Evolutionary conservation across 2,329 filamentous ascomycete species (phyloP).

Genomic region (Claviceps cyperi): DNA sequence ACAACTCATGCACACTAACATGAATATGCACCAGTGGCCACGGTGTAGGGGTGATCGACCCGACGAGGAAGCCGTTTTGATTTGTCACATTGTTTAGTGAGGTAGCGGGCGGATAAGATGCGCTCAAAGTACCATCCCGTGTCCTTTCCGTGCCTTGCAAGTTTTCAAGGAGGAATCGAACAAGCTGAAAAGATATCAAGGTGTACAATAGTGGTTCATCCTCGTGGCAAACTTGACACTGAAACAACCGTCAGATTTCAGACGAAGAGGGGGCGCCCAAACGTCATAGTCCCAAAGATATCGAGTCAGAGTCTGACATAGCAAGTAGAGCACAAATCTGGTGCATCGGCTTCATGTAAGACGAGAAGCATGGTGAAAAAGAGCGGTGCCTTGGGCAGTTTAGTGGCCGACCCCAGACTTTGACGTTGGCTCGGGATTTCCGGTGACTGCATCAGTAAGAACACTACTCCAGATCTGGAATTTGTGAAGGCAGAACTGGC

Average conservation of each 20-base stretch:
- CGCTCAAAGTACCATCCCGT: background rate
- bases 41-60: background rate
- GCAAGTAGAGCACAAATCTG: background rate
- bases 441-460: background rate
- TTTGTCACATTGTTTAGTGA: slow-evolving; percentile 1
- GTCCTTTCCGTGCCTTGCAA: background rate
- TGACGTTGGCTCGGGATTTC: background rate
- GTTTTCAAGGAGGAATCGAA: background rate
- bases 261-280: background rate
- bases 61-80: slow-evolving; percentile 1
- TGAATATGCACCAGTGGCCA: slow-evolving; percentile 3
- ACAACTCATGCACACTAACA: slow-evolving; percentile 3
- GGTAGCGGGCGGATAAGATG: background rate
- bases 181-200: background rate
- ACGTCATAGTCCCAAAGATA: background rate
- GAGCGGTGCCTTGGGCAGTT: background rate
- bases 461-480: background rate
- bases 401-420: background rate
- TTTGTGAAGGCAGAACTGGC: background rate
- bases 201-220: background rate
- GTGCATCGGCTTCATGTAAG: background rate
- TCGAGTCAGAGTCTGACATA: background rate
- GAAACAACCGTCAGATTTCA: background rate
- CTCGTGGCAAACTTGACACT: background rate
- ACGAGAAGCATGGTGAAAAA: background rate